Evolutionary conservation across 257 asterid species (phyloP), one percentile per base, ranked within the genome.

Genomic region (Rubia yunnanensis): DNA sequence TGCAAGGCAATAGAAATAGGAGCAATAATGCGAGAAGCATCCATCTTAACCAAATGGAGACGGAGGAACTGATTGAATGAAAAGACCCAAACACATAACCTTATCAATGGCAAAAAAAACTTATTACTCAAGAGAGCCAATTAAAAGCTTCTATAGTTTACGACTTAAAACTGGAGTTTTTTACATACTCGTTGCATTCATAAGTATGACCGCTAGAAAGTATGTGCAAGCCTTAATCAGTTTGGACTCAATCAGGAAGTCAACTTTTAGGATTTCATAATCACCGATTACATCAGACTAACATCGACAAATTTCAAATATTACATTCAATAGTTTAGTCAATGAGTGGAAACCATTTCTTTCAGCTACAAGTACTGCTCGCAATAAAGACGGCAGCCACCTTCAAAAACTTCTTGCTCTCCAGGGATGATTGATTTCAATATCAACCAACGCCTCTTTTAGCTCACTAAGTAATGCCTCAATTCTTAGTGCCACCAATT

Each of bases 391-490:
- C 80, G 59, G n/a, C n/a, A n/a, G n/a, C n/a, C n/a, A 75, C 88
- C 98, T 96, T 92, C 99, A 17, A 87, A 63, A 15, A 85, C 80
- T 26, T 97, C 99, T 73, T 92, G 86, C 69, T 89, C 97, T 67
- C 99, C 99, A 2, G 97, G 94, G 70, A 92, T 86, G 71, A 92
- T 92, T 76, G 97, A 97, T 81, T 69, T 87, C 88, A 50, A 87
- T 32, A 74, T 68, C 99, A 66, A 94, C 79, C 74, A 92, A 62
- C n/a, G n/a, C n/a, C n/a, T n/a, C n/a, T n/a, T n/a, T n/a, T n/a
- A n/a, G n/a, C n/a, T n/a, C n/a, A n/a, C 60, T 73, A 64, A 83
- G 73, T 75, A 89, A 82, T 10, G 88, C 80, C 81, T 87, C 95
- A 23, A 89, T 79, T 69, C 86, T 67, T 7, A 92, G 83, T 2